phyloP scores from a whole-genome alignment of 257 asterid genomes.

The Osmanthus fragrans region DNA sequence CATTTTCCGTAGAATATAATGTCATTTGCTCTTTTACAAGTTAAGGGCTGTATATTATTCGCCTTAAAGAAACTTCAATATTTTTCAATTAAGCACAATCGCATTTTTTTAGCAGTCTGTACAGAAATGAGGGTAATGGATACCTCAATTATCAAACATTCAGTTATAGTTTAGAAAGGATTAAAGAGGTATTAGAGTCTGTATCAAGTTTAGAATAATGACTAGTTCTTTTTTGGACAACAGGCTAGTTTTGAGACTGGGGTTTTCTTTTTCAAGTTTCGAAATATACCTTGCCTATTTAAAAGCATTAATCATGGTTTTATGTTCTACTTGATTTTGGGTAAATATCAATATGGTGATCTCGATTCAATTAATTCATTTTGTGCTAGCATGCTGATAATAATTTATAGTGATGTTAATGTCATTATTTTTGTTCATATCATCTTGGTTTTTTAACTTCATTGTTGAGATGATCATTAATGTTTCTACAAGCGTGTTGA shows the following conservation, averaged over 20 bases:
- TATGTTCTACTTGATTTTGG: neutral
- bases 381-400: neutral
- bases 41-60: neutral
- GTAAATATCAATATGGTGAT: neutral
- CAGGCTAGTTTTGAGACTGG: neutral
- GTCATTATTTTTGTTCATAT: neutral
- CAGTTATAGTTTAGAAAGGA: neutral
- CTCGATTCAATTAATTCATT: neutral
- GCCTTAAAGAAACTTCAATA: neutral
- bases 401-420: neutral
- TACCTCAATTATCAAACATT: neutral
- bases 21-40: neutral
- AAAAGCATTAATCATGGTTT: neutral
- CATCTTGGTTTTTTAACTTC: neutral
- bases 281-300: neutral
- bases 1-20: too few relatives aligned
- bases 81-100: neutral
- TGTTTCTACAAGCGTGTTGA: neutral
- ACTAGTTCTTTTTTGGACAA: neutral
- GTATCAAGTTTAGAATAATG: neutral
- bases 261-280: neutral
- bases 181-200: neutral
- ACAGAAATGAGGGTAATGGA: neutral
- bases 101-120: neutral
- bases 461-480: neutral